Evolutionary conservation across 805 yeast species (phyloP).

Genomic region (Wickerhamomyces alni): DNA sequence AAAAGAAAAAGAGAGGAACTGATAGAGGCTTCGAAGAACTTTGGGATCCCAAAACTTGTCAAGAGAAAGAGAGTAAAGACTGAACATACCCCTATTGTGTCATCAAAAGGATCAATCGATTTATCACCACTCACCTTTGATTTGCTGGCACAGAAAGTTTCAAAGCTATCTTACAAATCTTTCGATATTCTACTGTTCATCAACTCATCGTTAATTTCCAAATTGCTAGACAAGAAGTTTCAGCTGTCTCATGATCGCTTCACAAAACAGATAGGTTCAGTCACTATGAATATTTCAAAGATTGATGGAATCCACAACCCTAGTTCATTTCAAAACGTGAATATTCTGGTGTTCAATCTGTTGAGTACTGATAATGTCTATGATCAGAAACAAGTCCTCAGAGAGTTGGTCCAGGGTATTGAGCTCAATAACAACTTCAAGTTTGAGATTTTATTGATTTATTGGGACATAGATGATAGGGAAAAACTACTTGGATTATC

Average conservation of each 20-base stretch:
- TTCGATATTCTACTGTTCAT: conserved; percentile 6
- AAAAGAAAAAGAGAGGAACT: conserved; percentile 37
- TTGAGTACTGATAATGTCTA: conserved; percentile 28
- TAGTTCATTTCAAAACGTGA: conserved; percentile 22
- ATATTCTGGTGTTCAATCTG: conserved; percentile 32
- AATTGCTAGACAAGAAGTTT: conserved; percentile 30
- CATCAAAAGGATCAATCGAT: too few relatives aligned
- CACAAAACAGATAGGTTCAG: neutral
- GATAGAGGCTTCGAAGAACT: conserved; percentile 25
- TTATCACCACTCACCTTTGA: conserved; percentile 19
- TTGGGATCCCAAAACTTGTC: conserved; percentile 27
- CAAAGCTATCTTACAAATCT: neutral
- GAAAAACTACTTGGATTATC: conserved; percentile 17
- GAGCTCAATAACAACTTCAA: conserved; percentile 28
- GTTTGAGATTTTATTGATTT: conserved; percentile 28
- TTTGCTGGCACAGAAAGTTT: conserved; percentile 12
- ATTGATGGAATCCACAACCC: conserved; percentile 21
- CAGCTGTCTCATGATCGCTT: conserved; percentile 9
- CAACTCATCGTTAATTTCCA: conserved; percentile 25
- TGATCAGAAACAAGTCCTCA: conserved; percentile 22
- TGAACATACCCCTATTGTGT: too few relatives aligned
- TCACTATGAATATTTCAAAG: conserved; percentile 17
- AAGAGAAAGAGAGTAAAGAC: conserved; percentile 18
- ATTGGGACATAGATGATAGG: conserved; percentile 35
- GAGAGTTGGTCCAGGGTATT: conserved; percentile 29